Conservation (phyloP, 2,329 filamentous ascomycete species). For the Diaporthe australafricana region DNA sequence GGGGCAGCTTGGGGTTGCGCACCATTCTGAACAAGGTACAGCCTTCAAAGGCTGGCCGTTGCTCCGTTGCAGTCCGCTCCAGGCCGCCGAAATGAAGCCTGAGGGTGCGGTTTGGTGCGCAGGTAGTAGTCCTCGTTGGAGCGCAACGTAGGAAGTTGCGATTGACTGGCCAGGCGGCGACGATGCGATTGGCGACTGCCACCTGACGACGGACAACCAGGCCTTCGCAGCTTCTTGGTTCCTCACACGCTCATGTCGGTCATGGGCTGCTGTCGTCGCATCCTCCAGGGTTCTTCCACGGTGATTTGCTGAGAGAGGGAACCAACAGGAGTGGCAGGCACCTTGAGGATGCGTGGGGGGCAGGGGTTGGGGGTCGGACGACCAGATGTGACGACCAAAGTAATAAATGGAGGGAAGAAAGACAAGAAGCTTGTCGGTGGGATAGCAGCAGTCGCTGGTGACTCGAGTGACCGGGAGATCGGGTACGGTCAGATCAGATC, state of each 20-base stretch:
- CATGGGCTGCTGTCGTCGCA: slow-evolving; percentile 1
- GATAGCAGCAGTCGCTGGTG: slow-evolving; percentile 1
- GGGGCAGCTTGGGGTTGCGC: not conserved
- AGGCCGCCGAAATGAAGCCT: not conserved
- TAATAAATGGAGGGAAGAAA: not conserved
- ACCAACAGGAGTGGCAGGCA: not conserved
- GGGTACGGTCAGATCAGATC: slow-evolving; percentile 15
- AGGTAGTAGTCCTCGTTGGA: not conserved
- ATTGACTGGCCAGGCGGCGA: not conserved
- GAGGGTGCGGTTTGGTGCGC: not conserved
- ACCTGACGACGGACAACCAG: not conserved
- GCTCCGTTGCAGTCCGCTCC: not conserved
- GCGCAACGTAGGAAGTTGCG: not conserved
- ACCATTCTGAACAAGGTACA: slow-evolving; percentile 14
- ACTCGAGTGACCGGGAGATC: slow-evolving; percentile 5
- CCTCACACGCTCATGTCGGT: slow-evolving; percentile 7
- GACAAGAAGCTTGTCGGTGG: slow-evolving; percentile 12
- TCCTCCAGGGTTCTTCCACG: not conserved
- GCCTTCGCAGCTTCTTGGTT: slow-evolving; percentile 3
- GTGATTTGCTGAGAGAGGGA: not conserved
- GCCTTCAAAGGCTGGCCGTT: not conserved
- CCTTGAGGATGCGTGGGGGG: not conserved
- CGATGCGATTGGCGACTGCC: not conserved
- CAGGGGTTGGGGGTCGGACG: not conserved
- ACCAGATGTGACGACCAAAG: not conserved